These are phyloP conservation scores for Schizophyllum commune DNA, from an alignment of 1,284 basidiomycete genomes.

Conservation along the genomic window DNA sequence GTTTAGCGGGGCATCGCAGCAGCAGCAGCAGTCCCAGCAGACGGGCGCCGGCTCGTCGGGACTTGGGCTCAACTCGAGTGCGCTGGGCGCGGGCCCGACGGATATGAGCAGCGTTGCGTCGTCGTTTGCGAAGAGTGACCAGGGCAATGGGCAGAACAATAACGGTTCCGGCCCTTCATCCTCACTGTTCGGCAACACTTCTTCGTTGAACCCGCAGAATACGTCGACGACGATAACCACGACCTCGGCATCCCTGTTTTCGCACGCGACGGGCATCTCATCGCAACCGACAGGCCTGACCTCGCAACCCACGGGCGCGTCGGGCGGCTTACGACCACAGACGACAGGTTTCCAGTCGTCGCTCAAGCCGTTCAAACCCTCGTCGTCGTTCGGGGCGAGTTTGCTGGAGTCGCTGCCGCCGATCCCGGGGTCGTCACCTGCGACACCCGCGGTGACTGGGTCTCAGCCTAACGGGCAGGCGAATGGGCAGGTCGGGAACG, in stretches of 20 bases:
- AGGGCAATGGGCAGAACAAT: slow-evolving; percentile 11
- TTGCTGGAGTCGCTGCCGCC: slow-evolving; percentile 74
- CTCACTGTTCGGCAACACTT: slow-evolving; percentile 37
- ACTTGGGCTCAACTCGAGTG: slow-evolving; percentile 31
- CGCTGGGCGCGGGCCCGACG: slow-evolving; percentile 35
- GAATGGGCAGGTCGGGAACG: background rate
- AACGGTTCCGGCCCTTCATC: slow-evolving; percentile 26
- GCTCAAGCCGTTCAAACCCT: slow-evolving; percentile 88
- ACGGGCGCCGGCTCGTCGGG: slow-evolving; percentile 2
- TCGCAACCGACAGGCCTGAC: slow-evolving; percentile 4
- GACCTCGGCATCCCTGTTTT: slow-evolving; percentile 13
- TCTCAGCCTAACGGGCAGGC: background rate
- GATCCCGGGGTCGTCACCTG: slow-evolving; percentile 49
- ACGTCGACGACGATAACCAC: slow-evolving; percentile 31
- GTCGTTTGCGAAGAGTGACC: slow-evolving; percentile 38
- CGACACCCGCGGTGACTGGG: slow-evolving; percentile 36
- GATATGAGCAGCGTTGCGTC: slow-evolving; percentile 64
- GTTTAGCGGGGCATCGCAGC: background rate
- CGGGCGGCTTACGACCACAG: slow-evolving; percentile 45
- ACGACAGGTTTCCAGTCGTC: slow-evolving; percentile 69
- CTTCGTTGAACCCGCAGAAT: slow-evolving; percentile 43
- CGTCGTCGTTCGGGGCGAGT: slow-evolving; percentile 80
- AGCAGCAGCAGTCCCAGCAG: slow-evolving; percentile 18
- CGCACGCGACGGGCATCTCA: slow-evolving; percentile 12
- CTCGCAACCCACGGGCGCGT: background rate